A percentile compares a stretch with the other conserved stretches of the same genome.
phyloP scores from a whole-genome alignment of 2,329 filamentous ascomycete genomes.

The Allantophomopsis lycopodina region DNA sequence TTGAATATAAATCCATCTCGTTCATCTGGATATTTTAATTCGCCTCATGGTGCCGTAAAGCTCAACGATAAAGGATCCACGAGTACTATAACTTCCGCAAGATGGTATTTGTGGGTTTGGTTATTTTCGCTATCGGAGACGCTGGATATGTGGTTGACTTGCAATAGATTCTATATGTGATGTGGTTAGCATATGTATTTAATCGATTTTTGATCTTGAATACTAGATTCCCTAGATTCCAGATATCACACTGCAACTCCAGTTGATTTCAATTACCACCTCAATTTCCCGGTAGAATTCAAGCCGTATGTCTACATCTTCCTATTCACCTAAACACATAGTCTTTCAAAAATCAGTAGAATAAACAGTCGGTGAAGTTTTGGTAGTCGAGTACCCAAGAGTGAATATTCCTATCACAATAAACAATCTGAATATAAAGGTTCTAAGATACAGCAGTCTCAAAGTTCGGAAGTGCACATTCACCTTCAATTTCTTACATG shows the following conservation, averaged over 20 bases:
- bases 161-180: conserved; percentile 6
- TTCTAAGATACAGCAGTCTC: too few relatives aligned
- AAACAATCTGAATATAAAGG: too few relatives aligned
- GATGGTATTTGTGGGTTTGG: conserved; percentile 22
- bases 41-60: conserved; percentile 4
- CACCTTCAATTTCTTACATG: too few relatives aligned
- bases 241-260: conserved; percentile 12
- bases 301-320: conserved; percentile 1
- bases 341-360: too few relatives aligned
- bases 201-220: background rate
- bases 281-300: conserved; percentile 1
- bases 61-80: conserved; percentile 22
- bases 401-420: too few relatives aligned
- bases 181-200: background rate
- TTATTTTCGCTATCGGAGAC: conserved; percentile 1
- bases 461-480: too few relatives aligned
- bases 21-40: too few relatives aligned
- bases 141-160: conserved; percentile 4
- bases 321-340: too few relatives aligned
- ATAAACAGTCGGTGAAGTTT: too few relatives aligned
- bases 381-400: too few relatives aligned
- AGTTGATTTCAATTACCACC: conserved; percentile 3
- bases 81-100: conserved; percentile 28
- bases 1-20: too few relatives aligned
- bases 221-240: conserved; percentile 11